These are phyloP conservation scores for Fusarium anguioides DNA, from an alignment of 2,329 filamentous ascomycete genomes.

Conservation along the genomic window DNA sequence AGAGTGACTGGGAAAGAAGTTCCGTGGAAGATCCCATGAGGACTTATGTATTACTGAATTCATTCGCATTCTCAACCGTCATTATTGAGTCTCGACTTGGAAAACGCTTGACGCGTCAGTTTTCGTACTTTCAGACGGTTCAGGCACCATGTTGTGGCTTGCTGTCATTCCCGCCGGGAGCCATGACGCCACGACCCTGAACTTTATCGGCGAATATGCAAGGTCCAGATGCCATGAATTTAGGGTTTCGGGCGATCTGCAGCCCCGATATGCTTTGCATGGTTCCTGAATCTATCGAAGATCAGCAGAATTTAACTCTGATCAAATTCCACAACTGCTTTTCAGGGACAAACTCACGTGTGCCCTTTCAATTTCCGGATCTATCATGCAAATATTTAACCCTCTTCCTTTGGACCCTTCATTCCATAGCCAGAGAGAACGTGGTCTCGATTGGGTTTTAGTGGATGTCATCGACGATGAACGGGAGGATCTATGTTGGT, in stretches of 20 bases:
- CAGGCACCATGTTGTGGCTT: slow-evolving; percentile 6
- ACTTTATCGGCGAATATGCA: neutral
- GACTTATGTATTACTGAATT: neutral
- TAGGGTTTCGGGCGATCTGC: neutral
- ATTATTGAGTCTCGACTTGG: neutral
- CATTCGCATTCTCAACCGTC: too few species aligned
- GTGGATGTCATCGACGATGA: neutral
- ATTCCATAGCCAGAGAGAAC: slow-evolving; percentile 1
- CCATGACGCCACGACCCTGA: slow-evolving; percentile 1
- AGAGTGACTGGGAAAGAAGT: neutral
- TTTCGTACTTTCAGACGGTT: neutral
- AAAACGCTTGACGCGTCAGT: neutral
- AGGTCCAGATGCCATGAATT: neutral
- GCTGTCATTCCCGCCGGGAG: slow-evolving; percentile 8
- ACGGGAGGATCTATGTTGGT: neutral
- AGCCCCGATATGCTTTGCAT: neutral
- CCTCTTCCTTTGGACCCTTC: neutral
- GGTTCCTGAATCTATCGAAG: slow-evolving; percentile 7
- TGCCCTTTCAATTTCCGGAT: slow-evolving; percentile 8
- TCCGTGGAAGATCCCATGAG: neutral
- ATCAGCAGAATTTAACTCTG: neutral
- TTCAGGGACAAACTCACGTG: neutral
- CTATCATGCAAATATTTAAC: neutral
- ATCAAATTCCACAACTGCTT: slow-evolving; percentile 5
- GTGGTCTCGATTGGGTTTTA: slow-evolving; percentile 3